Base-by-base conservation (phyloP, 805 yeast species). In the Zygotorulaspora sp. region DNA sequence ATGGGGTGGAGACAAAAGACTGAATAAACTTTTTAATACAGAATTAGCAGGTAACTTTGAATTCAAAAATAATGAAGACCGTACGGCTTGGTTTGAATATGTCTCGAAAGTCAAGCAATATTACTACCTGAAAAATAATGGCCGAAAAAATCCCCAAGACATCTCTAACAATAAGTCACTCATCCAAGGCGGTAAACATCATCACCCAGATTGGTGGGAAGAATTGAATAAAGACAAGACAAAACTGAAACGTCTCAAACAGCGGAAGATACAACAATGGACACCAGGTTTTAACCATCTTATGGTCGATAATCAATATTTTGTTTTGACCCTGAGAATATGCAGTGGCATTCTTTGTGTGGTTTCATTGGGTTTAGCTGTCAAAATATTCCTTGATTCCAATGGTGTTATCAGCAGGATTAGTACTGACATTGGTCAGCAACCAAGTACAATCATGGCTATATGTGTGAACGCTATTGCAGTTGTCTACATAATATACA, bases 401-500 rank as follows among this genome's bases (percentile, higher is more conserved):
- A 46, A 57, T 29, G 19, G 53, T 23, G 31, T 35, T 20, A 35
- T 40, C 11, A 38, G 39, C 19, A 20, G 44, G 5, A 16, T 41
- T 7, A 45, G 47, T 7, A 43, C 45, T 3, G 55, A 64, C 9
- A 62, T 85, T 6, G 67, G 72, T 6, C 95, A 84, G 55, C 88
- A 84, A 53, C 83, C 98, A 12, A 81, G 95, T 50, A 85, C 97
- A 0, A 79, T 89, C 30, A 87, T 92, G 95, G 92, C 97, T 3
- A 74, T 92, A 2, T 78, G 78, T 36, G 95, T 90, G 3, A 90
- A 88, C 53, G 67, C 86, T 19, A 68, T 79, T 44, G 95, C 96
- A 2, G 63, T 86, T 17, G 72, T 77, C 0, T 92, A 92, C 57
- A 71, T 88, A 39, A 63, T 80, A 3, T 88, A 85, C 61, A 85